Conservation (phyloP, 2,329 filamentous ascomycete genomes). For the Alternaria sp. region DNA sequence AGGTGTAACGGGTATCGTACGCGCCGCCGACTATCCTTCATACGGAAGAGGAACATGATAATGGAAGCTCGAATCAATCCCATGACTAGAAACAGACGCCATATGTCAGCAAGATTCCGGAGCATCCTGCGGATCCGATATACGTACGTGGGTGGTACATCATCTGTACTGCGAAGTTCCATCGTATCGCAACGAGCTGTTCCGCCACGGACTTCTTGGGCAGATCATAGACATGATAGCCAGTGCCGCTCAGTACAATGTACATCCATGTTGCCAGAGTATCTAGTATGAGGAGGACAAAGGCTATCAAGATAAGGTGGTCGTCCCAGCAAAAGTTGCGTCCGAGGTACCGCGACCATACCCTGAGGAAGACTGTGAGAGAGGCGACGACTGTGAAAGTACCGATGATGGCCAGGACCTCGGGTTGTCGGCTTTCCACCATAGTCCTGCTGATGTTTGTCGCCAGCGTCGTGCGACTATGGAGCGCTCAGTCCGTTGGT, state of each 20-base stretch:
- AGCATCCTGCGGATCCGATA: neutral
- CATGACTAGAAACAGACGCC: slow-evolving; percentile 25
- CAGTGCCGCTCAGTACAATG: slow-evolving; percentile 40
- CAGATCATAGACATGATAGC: slow-evolving; percentile 41
- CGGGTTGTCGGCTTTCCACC: slow-evolving; percentile 37
- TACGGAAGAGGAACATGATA: slow-evolving; percentile 47
- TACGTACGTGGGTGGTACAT: slow-evolving; percentile 42
- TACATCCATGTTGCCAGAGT: slow-evolving; percentile 34
- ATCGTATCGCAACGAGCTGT: slow-evolving; percentile 35
- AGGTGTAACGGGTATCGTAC: slow-evolving; percentile 40
- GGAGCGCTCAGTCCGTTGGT: neutral
- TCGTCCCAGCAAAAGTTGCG: slow-evolving; percentile 45
- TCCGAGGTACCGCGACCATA: slow-evolving; percentile 37
- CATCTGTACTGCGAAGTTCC: slow-evolving; percentile 47
- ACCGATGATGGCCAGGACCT: slow-evolving; percentile 32
- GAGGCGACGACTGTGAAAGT: slow-evolving; percentile 37
- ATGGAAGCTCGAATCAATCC: slow-evolving; percentile 46
- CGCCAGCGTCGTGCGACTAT: neutral
- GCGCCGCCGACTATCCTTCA: slow-evolving; percentile 39
- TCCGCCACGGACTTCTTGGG: slow-evolving; percentile 37
- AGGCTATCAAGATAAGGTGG: slow-evolving; percentile 35
- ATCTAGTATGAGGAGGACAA: slow-evolving; percentile 31
- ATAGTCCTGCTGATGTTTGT: slow-evolving; percentile 10
- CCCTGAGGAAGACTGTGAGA: slow-evolving; percentile 34
- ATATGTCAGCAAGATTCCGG: neutral